These are phyloP conservation scores for Wickerhamiella vanderwaltii DNA, from an alignment of 805 yeast species.

Conservation along the genomic window DNA sequence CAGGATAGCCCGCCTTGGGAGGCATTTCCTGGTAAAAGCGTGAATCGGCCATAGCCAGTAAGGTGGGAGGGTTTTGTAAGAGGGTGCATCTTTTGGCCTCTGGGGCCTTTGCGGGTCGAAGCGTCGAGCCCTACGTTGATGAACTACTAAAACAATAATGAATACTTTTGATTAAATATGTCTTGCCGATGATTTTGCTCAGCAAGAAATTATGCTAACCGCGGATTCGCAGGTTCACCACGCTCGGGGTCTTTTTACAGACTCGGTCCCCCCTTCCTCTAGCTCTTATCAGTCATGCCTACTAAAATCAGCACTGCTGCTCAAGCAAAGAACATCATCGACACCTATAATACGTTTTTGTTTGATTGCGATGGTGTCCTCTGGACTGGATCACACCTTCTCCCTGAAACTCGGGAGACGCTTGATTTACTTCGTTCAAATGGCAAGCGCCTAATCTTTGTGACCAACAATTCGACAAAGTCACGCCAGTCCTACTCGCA, in stretches of 20 bases:
- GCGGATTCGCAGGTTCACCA: no score
- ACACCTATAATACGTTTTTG: conserved; percentile 66
- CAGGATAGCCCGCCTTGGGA: conserved; percentile 68
- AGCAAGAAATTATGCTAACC: no score
- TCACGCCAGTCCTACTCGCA: conserved; percentile 63
- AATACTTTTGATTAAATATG: no score
- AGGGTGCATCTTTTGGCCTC: not conserved
- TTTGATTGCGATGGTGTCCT: conserved; percentile 97
- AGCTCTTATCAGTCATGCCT: no score
- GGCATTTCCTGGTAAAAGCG: conserved; percentile 57
- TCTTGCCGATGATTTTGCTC: not conserved
- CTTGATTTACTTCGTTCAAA: conserved; percentile 41
- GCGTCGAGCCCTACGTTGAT: not conserved
- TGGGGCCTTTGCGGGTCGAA: not conserved
- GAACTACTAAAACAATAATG: no score
- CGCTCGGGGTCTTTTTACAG: no score
- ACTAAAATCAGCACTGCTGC: conserved; percentile 19
- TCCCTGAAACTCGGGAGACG: conserved; percentile 73
- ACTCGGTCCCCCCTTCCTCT: no score
- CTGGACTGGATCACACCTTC: conserved; percentile 76
- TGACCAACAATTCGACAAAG: conserved; percentile 91
- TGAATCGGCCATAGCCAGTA: conserved; percentile 9
- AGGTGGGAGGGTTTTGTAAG: conserved; percentile 1
- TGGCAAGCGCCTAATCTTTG: conserved; percentile 69
- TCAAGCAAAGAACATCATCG: conserved; percentile 37